Evolutionary conservation across 1,284 basidiomycete genomes (phyloP).

Genomic region (Trichosporon inkin): DNA sequence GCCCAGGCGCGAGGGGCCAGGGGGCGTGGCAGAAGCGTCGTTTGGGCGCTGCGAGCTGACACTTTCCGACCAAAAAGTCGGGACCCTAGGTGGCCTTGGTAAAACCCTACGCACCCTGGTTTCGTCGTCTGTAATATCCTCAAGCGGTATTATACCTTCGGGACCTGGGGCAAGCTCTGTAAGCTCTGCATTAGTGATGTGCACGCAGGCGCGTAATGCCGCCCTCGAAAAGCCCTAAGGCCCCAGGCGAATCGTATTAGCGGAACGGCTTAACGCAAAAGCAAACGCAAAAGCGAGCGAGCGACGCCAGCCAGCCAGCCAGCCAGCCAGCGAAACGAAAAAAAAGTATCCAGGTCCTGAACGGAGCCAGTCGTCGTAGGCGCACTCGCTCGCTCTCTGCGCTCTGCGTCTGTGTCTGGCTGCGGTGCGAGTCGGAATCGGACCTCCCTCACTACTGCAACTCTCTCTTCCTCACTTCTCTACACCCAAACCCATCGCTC

Average conservation of each 20-base stretch:
- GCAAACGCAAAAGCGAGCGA: too few relatives aligned
- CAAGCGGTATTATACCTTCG: neutral
- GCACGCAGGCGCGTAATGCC: too few relatives aligned
- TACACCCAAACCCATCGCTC: neutral
- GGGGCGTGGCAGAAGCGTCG: too few relatives aligned
- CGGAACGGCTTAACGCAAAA: neutral
- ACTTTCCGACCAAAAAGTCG: conserved; percentile 7
- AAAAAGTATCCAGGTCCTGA: neutral
- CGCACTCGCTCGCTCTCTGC: neutral
- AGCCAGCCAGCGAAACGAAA: neutral
- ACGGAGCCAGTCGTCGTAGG: neutral
- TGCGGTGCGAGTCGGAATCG: conserved; percentile 6
- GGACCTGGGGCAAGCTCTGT: neutral
- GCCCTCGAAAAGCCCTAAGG: too few relatives aligned
- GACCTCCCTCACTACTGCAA: neutral
- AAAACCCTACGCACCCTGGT: conserved; percentile 3
- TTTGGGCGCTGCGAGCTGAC: neutral
- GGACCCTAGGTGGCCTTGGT: neutral
- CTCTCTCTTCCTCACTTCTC: conserved; percentile 6
- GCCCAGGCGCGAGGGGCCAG: too few relatives aligned
- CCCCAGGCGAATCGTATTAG: too few relatives aligned
- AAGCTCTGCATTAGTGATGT: too few relatives aligned
- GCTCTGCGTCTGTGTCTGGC: neutral
- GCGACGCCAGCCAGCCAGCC: too few relatives aligned
- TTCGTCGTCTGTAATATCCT: neutral